These are phyloP conservation scores for Mycena galericulata DNA, from an alignment of 768 basidiomycete genomes.

Conservation along the genomic window DNA sequence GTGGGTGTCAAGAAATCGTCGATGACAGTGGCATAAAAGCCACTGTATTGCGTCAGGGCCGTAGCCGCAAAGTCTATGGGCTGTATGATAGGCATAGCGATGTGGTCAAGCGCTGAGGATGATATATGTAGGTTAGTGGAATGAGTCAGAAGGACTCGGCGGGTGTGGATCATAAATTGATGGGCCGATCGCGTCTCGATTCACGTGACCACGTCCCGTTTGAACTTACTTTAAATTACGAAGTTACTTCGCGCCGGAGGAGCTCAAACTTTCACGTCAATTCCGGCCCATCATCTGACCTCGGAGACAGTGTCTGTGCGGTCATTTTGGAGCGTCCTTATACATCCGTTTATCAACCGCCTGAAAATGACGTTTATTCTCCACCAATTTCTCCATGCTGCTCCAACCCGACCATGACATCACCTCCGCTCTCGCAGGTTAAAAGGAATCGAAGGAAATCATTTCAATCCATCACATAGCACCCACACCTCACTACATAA, in stretches of 20 bases:
- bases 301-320: not conserved
- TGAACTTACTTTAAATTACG: not conserved
- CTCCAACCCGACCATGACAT: not conserved
- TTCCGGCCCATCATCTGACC: not conserved
- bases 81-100: constrained; percentile 13
- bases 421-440: not conserved
- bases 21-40: constrained; percentile 56
- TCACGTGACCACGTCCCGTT: not conserved
- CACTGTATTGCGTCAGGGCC: constrained; percentile 47
- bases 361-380: not conserved
- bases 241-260: no score
- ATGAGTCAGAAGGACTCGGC: not conserved
- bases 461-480: not conserved
- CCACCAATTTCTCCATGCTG: not conserved
- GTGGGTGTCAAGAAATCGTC: constrained; percentile 54
- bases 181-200: not conserved
- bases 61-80: constrained; percentile 56
- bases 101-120: not conserved
- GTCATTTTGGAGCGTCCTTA: not conserved
- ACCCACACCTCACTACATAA: not conserved
- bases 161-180: not conserved
- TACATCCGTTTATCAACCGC: not conserved
- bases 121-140: not conserved
- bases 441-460: not conserved
- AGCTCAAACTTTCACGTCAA: not conserved